Conservation (phyloP, 2,329 filamentous ascomycete genomes). For the Exophiala lecanii-corni region DNA sequence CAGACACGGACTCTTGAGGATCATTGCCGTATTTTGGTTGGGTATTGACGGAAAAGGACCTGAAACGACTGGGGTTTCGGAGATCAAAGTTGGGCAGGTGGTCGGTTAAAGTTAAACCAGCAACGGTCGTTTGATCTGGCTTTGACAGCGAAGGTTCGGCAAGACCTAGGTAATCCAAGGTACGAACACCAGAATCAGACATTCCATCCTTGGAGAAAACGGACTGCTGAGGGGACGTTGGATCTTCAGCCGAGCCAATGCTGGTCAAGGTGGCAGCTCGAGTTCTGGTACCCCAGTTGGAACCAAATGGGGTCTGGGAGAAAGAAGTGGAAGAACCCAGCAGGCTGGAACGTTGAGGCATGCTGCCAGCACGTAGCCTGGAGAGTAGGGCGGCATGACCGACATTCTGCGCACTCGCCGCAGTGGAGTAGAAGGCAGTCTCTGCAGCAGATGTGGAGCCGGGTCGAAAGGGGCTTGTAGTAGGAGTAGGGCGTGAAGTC, state of each 20-base stretch:
- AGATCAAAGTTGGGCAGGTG: slow-evolving; percentile 72
- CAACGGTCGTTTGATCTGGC: slow-evolving; percentile 51
- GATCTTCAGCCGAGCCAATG: slow-evolving; percentile 80
- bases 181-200: slow-evolving; percentile 83
- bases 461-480: slow-evolving; percentile 83
- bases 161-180: slow-evolving; percentile 89
- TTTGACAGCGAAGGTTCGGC: slow-evolving; percentile 81
- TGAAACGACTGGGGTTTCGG: slow-evolving; percentile 77
- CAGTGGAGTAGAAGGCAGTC: slow-evolving; percentile 33
- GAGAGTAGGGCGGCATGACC: slow-evolving; percentile 71
- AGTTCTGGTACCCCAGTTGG: slow-evolving; percentile 80
- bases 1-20: slow-evolving; percentile 65
- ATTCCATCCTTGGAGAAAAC: slow-evolving; percentile 80
- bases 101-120: slow-evolving; percentile 49
- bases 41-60: slow-evolving; percentile 97
- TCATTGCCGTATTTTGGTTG: slow-evolving; percentile 94
- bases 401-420: slow-evolving; percentile 46
- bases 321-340: slow-evolving; percentile 62
- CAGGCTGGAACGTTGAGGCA: slow-evolving; percentile 80
- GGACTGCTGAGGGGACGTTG: slow-evolving; percentile 80
- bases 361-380: slow-evolving; percentile 82
- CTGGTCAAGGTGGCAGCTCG: slow-evolving; percentile 85
- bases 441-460: slow-evolving; percentile 34
- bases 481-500: slow-evolving; percentile 77
- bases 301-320: slow-evolving; percentile 81